Conservation (phyloP, 176 grass and related monocot genomes). For the Areca catechu region DNA sequence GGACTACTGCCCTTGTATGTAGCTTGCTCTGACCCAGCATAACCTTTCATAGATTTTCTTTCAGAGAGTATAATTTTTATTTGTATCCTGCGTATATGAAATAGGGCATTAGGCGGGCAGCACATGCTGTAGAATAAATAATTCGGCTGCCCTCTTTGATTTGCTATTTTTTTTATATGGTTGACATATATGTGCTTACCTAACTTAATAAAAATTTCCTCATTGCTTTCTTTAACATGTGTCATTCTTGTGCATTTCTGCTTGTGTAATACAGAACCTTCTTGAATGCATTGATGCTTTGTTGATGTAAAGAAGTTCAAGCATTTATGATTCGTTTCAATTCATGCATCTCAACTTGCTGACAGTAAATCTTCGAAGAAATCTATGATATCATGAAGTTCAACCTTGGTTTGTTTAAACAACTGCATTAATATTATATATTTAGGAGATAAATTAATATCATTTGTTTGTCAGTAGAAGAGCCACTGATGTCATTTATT, state of each 20-base stretch:
- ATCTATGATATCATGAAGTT: too few species aligned
- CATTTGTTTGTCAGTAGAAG: too few species aligned
- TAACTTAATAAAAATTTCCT: constrained; percentile 4
- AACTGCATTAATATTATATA: too few species aligned
- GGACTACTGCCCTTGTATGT: constrained; percentile 29
- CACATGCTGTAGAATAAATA: constrained; percentile 27
- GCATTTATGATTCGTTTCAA: too few species aligned
- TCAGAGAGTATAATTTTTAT: constrained; percentile 26
- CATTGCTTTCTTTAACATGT: not conserved
- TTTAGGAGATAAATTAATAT: too few species aligned
- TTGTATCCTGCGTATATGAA: constrained; percentile 46
- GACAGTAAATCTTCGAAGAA: too few species aligned
- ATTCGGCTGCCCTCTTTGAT: constrained; percentile 20
- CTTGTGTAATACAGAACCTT: too few species aligned
- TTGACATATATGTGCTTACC: constrained; percentile 26
- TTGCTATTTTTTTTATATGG: constrained; percentile 16
- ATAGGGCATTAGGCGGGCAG: constrained; percentile 21
- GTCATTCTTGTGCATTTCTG: constrained; percentile 6
- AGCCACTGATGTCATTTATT: too few species aligned
- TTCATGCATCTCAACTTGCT: too few species aligned
- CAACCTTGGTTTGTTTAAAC: too few species aligned
- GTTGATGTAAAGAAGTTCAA: too few species aligned
- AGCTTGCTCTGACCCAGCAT: constrained; percentile 20
- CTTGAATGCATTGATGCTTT: too few species aligned
- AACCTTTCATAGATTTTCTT: constrained; percentile 21